Percentiles rank a stretch among this genome's conserved stretches.
These are phyloP conservation scores for Apostasia shenzhenica DNA, from an alignment of 106 monocot species.

Conservation along the genomic window DNA sequence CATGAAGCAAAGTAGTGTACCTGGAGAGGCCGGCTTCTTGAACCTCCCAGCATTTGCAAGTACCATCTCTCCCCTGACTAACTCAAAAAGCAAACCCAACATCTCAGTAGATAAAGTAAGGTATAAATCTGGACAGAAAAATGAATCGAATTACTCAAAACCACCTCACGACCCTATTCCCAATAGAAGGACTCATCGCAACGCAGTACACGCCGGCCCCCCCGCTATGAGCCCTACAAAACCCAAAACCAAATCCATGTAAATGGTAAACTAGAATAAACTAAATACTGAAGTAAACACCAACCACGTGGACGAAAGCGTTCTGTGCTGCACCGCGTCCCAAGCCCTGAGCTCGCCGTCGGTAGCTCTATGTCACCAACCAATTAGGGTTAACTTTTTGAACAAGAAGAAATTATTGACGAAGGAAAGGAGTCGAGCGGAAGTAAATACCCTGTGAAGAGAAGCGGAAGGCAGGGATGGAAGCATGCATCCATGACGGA, in stretches of 20 bases:
- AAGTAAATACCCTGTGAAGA: constrained; percentile 64
- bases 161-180: constrained; percentile 64
- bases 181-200: constrained; percentile 45
- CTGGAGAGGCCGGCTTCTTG: constrained; percentile 67
- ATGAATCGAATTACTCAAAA: neutral
- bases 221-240: constrained; percentile 78
- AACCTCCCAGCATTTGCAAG: constrained; percentile 83
- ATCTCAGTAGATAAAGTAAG: neutral
- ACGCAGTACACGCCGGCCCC: constrained; percentile 68
- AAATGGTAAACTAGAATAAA: neutral
- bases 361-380: constrained; percentile 18
- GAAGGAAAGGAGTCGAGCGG: neutral
- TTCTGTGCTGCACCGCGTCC: constrained; percentile 64
- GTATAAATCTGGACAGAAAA: neutral
- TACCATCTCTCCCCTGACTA: constrained; percentile 95
- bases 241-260: neutral
- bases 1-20: constrained; percentile 14
- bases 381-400: neutral
- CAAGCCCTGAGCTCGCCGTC: constrained; percentile 86
- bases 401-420: neutral
- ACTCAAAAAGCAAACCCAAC: constrained; percentile 4
- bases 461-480: constrained; percentile 51
- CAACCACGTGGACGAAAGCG: constrained; percentile 59
- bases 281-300: neutral
- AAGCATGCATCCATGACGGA: constrained; percentile 86